These are phyloP conservation scores for Acarospora socialis DNA, from an alignment of 2,329 filamentous ascomycete genomes.

Conservation along the genomic window DNA sequence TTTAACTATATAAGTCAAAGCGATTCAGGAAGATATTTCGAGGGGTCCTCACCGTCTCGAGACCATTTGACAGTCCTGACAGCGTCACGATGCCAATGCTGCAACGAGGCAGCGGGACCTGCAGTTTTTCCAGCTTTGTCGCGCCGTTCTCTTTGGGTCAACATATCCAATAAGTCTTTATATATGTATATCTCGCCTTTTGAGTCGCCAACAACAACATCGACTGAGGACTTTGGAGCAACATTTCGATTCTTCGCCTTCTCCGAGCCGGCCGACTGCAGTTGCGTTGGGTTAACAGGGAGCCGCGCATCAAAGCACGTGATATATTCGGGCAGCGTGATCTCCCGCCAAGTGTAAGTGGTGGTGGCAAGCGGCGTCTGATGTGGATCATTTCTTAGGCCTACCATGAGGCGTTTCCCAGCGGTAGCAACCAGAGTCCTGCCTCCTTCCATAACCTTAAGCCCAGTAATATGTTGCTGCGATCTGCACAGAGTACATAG, in stretches of 20 bases:
- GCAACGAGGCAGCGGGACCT: constrained; percentile 42
- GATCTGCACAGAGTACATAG: constrained; percentile 22
- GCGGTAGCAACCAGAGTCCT: constrained; percentile 44
- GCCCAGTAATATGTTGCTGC: constrained; percentile 22
- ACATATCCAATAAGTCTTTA: constrained; percentile 51
- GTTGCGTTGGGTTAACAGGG: constrained; percentile 18
- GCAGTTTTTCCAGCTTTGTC: constrained; percentile 26
- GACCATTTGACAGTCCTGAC: constrained; percentile 87
- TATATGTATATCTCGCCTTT: constrained; percentile 72
- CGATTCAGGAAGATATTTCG: background rate
- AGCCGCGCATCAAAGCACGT: constrained; percentile 51
- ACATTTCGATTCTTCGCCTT: constrained; percentile 18
- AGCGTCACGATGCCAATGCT: constrained; percentile 83
- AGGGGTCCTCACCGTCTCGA: constrained; percentile 52
- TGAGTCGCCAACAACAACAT: constrained; percentile 63
- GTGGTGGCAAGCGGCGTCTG: constrained; percentile 25
- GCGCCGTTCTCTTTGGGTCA: constrained; percentile 33
- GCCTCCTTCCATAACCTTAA: constrained; percentile 38
- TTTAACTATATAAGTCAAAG: constrained; percentile 1
- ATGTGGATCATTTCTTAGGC: constrained; percentile 29
- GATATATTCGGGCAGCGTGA: constrained; percentile 45
- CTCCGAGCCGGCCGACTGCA: constrained; percentile 8
- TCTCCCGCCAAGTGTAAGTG: constrained; percentile 40
- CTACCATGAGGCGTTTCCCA: constrained; percentile 45
- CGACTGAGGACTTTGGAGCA: constrained; percentile 35